Evolutionary conservation across 1,284 basidiomycete genomes (phyloP).

Genomic region (Trametes pubescens): DNA sequence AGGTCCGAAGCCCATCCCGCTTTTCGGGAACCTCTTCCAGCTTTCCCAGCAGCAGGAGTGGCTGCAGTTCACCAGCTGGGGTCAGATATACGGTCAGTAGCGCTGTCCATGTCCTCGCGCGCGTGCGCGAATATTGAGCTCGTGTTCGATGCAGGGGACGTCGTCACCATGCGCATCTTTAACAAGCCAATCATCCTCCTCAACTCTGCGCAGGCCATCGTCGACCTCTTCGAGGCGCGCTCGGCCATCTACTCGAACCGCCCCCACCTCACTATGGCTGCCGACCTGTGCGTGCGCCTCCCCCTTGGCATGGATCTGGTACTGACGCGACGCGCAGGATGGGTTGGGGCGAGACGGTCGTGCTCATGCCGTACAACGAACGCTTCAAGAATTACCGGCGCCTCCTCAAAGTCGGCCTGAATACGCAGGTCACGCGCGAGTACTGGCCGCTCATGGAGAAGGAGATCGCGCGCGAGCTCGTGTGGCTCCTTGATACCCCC

Average conservation of each 20-base stretch:
- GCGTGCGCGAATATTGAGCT: not conserved
- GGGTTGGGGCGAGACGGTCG: conserved; percentile 30
- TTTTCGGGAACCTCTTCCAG: conserved; percentile 31
- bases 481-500: conserved; percentile 40
- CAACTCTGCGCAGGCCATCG: conserved; percentile 43
- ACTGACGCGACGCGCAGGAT: conserved; percentile 13
- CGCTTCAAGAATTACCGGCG: conserved; percentile 39
- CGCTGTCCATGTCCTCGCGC: not conserved
- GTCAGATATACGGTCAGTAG: conserved; percentile 25
- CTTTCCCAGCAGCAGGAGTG: conserved; percentile 24
- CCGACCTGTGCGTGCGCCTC: conserved; percentile 35
- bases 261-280: conserved; percentile 36
- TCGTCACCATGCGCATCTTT: conserved; percentile 44
- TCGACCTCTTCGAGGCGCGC: conserved; percentile 49
- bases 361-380: conserved; percentile 36
- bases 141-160: conserved; percentile 36
- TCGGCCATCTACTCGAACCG: conserved; percentile 48
- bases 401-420: conserved; percentile 22
- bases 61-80: conserved; percentile 26
- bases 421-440: conserved; percentile 17
- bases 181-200: conserved; percentile 45
- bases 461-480: conserved; percentile 42
- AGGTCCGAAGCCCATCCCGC: conserved; percentile 22
- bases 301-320: not conserved
- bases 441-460: conserved; percentile 39